Base-by-base conservation (phyloP, 805 yeast genomes). In the Candida sonorensis region DNA sequence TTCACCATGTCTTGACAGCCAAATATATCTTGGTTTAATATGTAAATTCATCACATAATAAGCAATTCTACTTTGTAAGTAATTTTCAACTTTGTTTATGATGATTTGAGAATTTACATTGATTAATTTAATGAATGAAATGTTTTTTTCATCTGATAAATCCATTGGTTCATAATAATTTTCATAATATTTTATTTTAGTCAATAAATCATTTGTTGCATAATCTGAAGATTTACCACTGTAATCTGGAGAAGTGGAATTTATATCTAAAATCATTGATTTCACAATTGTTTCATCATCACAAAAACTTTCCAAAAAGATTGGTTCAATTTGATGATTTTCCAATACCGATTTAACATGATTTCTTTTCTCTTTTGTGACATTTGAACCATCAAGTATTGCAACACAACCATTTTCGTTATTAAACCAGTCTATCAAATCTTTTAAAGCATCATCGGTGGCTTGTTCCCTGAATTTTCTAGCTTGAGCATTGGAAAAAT, bases 1-100 rank as follows among this genome's bases (percentile, higher is more conserved):
- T 61, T 92, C 98, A 17, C 98, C 98, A 51, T 92, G 98, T 47
- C 98, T 75, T 30, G 95, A 84, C 30, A 92, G 67, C 90, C 95
- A 92, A 40, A 92, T 87, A 42, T 81, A 73, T 41, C 97, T 72
- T 17, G 96, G 95, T 54, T 85, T 84, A 46, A 87, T 83, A 56
- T 88, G 97, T 45, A 92, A 64, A 52, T 92, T 92, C 96, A 92
- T 88, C 26, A 92, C 85, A 54, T 87, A 92, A 59, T 87, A 92
- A 13, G 88, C 97, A 41, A 92, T 87, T 48, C 97, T 74, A 41
- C 92, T 79, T 57, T 92, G 94, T 48, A 90, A 63, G 55, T 92
- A 92, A 16, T 88, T 77, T 55, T 84, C 86, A 44, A 92, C 87
- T 39, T 77, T 70, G 61, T 92, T 90, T 52, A 90, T 77, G 35